Conservation (phyloP, 2,329 filamentous ascomycete species). For the Penicillium verrucosum region DNA sequence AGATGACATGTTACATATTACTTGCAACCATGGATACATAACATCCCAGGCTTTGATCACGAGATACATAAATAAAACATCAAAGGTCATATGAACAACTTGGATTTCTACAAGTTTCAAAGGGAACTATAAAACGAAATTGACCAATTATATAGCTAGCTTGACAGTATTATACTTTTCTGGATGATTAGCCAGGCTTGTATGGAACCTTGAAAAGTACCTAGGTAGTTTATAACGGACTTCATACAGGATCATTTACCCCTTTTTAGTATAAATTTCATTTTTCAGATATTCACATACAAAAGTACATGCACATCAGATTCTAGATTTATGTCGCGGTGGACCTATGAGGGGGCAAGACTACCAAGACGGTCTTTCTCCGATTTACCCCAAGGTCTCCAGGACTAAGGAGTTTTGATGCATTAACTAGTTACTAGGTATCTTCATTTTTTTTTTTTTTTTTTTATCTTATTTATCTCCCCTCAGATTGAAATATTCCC, state of each 20-base stretch:
- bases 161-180: background rate
- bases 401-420: too few species aligned
- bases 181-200: background rate
- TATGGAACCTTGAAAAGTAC: too few species aligned
- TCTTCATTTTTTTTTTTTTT: too few species aligned
- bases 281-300: background rate
- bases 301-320: background rate
- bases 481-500: background rate
- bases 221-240: background rate
- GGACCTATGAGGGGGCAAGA: background rate
- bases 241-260: constrained; percentile 8
- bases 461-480: background rate
- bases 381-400: background rate
- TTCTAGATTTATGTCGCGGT: background rate
- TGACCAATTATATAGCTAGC: background rate
- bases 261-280: constrained; percentile 8
- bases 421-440: too few species aligned
- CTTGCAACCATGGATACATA: background rate
- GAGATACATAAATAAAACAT: background rate
- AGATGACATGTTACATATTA: background rate
- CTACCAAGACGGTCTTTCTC: background rate
- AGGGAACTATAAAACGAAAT: background rate
- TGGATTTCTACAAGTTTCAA: background rate
- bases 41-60: background rate
- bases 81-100: background rate